phyloP scores from a whole-genome alignment of 2,329 filamentous ascomycete species.

The Xylariales sp. region DNA sequence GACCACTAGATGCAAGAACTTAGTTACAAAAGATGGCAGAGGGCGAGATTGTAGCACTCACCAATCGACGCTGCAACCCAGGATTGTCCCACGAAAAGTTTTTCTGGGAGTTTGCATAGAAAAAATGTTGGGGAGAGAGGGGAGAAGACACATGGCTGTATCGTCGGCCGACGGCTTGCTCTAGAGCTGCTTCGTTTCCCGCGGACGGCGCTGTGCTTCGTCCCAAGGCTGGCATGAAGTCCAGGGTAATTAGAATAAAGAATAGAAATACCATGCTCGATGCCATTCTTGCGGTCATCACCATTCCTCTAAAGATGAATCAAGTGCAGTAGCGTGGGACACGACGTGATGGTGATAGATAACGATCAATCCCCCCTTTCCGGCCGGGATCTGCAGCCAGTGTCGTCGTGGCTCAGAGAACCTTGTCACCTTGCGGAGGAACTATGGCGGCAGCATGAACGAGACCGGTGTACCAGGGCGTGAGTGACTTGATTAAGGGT shows the following conservation, averaged over 20 bases:
- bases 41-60: conserved; percentile 10
- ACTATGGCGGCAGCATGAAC: conserved; percentile 6
- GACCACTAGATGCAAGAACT: conserved; percentile 14
- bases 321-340: background rate
- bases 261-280: conserved; percentile 5
- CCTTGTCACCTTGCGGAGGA: background rate
- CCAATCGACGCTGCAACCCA: conserved; percentile 17
- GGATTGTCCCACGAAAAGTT: conserved; percentile 26
- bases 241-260: conserved; percentile 4
- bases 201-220: conserved; percentile 6
- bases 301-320: conserved; percentile 11
- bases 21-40: conserved; percentile 4
- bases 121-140: conserved; percentile 12
- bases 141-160: conserved; percentile 12
- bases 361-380: conserved; percentile 1
- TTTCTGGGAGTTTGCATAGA: conserved; percentile 14
- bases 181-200: conserved; percentile 8
- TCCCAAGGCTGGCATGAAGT: conserved; percentile 14
- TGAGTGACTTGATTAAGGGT: conserved; percentile 3
- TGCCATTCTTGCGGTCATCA: conserved; percentile 8
- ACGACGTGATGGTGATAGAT: conserved; percentile 8
- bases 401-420: background rate
- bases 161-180: conserved; percentile 14
- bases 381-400: background rate
- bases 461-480: background rate